Evolutionary conservation across 176 grass and related monocot genomes (phyloP), one percentile per base, ranked within the genome.

Genomic region (Aegilops tauschii): DNA sequence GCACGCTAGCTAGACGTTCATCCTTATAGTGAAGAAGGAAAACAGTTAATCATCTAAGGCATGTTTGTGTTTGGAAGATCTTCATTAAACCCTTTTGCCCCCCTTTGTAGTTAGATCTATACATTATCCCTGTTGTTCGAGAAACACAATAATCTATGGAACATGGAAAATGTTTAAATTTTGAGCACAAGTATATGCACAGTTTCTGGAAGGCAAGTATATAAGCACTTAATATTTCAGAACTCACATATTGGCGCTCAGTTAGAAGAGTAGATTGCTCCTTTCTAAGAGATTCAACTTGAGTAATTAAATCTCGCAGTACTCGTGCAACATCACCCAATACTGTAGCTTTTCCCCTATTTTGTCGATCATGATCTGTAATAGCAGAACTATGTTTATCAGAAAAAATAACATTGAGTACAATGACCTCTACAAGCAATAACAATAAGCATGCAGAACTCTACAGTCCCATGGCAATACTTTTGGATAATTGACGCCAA

Each of bases 241-340:
- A 91, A 91, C 93, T 95, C 85, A 95, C 93, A 71, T 95, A 95
- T 81, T 78, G 91, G 27, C 42, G 72, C 82, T 95, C 89, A 29
- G 81, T 77, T 83, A 87, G 66, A 86, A 95, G 84, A 87, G 89
- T 29, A 61, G 78, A 73, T 66, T 93, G 89, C 85, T 95, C 91
- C 81, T 93, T 91, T 42, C 89, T 90, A 72, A 93, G 86, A 93
- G 84, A 89, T 66, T 93, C 91, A 54, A 93, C 89, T 86, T 93
- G 89, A 65, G 89, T 66, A 72, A 87, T 8, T 72, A 95, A 87
- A 87, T 91, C 93, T 80, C 81, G 77, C 63, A 95, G 74, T 56
- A 91, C 84, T 52, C 93, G 81, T 8, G 91, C 61, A 85, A 89
- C 82, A 91, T 93, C 93, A 9, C 91, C 86, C 80, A 95, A 63